Evolutionary conservation across 495 filamentous ascomycete species (phyloP), one percentile per base, ranked within the genome.

Genomic region (Hyaloscypha finlandica): DNA sequence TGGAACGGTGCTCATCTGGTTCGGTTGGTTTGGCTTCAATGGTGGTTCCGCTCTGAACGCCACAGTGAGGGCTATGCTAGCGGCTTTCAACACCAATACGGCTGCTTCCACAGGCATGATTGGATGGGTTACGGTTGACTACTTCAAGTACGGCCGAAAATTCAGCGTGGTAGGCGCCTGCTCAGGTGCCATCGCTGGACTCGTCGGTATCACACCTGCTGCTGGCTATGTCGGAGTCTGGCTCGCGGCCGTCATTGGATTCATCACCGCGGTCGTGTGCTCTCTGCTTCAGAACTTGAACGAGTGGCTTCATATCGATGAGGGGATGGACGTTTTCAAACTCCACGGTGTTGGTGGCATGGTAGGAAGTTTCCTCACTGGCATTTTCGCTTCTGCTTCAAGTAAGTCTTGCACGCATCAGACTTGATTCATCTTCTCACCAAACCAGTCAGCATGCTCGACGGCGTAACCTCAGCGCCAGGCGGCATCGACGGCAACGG

Each of bases 181-280:
- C 70, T 81, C 85, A 68, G 87, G 87, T 31, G 85, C 84, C 19
- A 89, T 90, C 69, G 84, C 86, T 33, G 87, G 86, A 22, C 81
- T 89, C 16, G 86, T 89, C 9, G 86, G 84, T 12, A 88, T 89
- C 71, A 90, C 87, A 0, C 87, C 86, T 6, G 86, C 85, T 19
- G 85, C 85, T 20, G 85, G 87, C 53, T 88, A 83, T 70, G 84
- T 88, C 33, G 79, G 79, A 20, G 73, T 81, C 55, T 86, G 85
- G 86, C 75, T 81, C 16, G 84, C 84, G 6, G 85, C 81, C 5
- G 74, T 82, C 29, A 87, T 89, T 62, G 86, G 86, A 20, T 85
- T 88, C 76, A 63, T 88, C 25, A 86, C 62, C 55, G 81, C 77
- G 14, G 75, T 82, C 12, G 77, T 83, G 12, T 88, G 85, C 68